phyloP scores from a whole-genome alignment of 2,329 filamentous ascomycete species.

The Botryotinia globosa region DNA sequence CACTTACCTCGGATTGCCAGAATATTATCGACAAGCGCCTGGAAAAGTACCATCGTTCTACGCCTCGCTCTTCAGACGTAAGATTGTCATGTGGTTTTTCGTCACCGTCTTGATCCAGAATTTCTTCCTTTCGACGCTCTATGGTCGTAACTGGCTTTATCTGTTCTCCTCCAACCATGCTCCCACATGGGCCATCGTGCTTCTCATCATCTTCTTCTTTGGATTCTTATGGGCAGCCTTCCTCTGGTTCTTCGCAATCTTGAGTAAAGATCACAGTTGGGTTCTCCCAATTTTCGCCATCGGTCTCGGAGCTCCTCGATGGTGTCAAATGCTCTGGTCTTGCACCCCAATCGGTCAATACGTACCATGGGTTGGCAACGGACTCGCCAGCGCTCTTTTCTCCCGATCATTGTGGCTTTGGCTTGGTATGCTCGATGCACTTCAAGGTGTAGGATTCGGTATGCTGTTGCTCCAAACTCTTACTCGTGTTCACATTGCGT shows the following conservation, averaged over 20 bases:
- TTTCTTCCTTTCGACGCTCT: conserved; percentile 52
- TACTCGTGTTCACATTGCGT: conserved; percentile 62
- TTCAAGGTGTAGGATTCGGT: conserved; percentile 65
- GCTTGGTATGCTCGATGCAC: conserved; percentile 62
- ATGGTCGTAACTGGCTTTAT: conserved; percentile 64
- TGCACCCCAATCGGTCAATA: conserved; percentile 58
- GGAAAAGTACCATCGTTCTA: conserved; percentile 66
- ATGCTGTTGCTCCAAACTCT: conserved; percentile 66
- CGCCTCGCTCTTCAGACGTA: conserved; percentile 57
- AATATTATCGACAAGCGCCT: conserved; percentile 63
- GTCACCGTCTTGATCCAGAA: conserved; percentile 49
- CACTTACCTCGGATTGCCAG: conserved; percentile 60
- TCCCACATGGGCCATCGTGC: conserved; percentile 53
- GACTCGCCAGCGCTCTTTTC: conserved; percentile 53
- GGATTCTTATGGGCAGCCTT: conserved; percentile 53
- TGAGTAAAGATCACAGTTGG: conserved; percentile 63
- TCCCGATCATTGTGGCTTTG: conserved; percentile 62
- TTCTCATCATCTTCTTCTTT: conserved; percentile 56
- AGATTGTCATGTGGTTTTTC: conserved; percentile 67
- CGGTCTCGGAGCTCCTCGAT: conserved; percentile 62
- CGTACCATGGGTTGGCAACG: conserved; percentile 56
- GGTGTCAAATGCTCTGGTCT: conserved; percentile 67
- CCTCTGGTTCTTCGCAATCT: conserved; percentile 50
- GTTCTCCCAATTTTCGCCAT: conserved; percentile 66
- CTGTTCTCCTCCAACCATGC: conserved; percentile 41